A percentile compares a stretch with the other conserved stretches of the same genome.
Conservation (phyloP, 768 basidiomycete species). For the Suillus lakei region DNA sequence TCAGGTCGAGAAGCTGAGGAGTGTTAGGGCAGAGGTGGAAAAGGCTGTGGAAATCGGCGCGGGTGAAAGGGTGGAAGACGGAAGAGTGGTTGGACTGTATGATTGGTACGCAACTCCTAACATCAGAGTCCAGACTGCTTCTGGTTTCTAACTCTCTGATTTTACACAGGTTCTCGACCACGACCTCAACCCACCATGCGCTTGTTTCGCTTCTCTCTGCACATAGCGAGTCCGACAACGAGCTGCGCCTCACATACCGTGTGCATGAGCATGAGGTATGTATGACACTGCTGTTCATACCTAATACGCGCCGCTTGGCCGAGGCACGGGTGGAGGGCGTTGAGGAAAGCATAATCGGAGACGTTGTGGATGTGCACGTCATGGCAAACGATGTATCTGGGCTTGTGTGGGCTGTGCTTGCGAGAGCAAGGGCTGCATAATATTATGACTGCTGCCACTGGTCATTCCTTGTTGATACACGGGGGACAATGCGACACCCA, state of each 20-base stretch:
- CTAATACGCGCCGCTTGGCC: constrained; percentile 69
- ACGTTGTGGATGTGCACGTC: constrained; percentile 64
- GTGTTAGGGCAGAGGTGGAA: constrained; percentile 72
- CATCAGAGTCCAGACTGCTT: neutral
- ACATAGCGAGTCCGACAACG: constrained; percentile 71
- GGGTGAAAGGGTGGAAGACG: constrained; percentile 64
- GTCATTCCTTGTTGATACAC: neutral
- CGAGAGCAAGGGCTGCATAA: constrained; percentile 39
- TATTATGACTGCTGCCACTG: neutral
- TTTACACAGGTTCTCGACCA: constrained; percentile 66
- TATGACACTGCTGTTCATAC: constrained; percentile 67
- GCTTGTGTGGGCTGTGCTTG: constrained; percentile 63
- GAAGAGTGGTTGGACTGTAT: constrained; percentile 64
- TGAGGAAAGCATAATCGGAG: constrained; percentile 57
- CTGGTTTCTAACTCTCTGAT: neutral
- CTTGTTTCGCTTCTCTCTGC: constrained; percentile 64
- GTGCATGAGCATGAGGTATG: constrained; percentile 48
- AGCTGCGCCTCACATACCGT: constrained; percentile 71
- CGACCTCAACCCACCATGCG: constrained; percentile 65
- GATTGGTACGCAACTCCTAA: constrained; percentile 57
- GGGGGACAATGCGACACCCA: neutral
- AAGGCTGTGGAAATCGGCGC: constrained; percentile 57
- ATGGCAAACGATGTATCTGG: constrained; percentile 69
- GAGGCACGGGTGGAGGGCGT: constrained; percentile 63
- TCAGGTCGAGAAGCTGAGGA: constrained; percentile 62